Evolutionary conservation across 2,329 filamentous ascomycete species (phyloP).

Genomic region (Didymella segeticola): DNA sequence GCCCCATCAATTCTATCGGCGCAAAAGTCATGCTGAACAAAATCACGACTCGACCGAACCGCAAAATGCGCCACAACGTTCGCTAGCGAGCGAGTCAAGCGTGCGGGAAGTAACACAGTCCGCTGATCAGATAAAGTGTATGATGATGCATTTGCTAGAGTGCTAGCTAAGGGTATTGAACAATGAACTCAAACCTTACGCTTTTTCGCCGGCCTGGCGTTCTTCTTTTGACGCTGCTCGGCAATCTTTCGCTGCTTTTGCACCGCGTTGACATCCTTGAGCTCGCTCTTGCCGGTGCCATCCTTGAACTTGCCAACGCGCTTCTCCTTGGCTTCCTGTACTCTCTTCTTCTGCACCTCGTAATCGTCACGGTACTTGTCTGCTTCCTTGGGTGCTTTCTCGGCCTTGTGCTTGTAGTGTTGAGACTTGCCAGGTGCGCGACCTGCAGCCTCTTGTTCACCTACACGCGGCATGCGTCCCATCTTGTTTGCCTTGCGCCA

Average conservation of each 20-base stretch:
- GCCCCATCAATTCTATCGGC: not conserved
- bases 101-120: constrained; percentile 1
- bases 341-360: constrained; percentile 86
- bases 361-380: constrained; percentile 94
- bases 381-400: constrained; percentile 88
- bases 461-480: constrained; percentile 77
- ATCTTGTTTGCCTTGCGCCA: constrained; percentile 91
- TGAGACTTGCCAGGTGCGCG: constrained; percentile 19
- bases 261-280: constrained; percentile 84
- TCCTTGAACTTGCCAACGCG: constrained; percentile 76
- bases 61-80: constrained; percentile 12
- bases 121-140: constrained; percentile 8
- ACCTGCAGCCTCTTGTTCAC: constrained; percentile 71
- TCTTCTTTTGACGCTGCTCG: constrained; percentile 84
- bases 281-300: constrained; percentile 74
- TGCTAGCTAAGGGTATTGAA: constrained; percentile 20
- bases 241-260: constrained; percentile 79
- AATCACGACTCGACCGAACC: not conserved
- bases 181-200: constrained; percentile 47
- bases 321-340: constrained; percentile 86
- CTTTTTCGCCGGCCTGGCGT: constrained; percentile 78
- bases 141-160: constrained; percentile 18
- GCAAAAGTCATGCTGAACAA: constrained; percentile 1
- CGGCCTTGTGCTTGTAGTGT: constrained; percentile 81
- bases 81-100: constrained; percentile 10